These are phyloP conservation scores for Podaxis rugospora DNA, from an alignment of 768 basidiomycete species.

Conservation along the genomic window DNA sequence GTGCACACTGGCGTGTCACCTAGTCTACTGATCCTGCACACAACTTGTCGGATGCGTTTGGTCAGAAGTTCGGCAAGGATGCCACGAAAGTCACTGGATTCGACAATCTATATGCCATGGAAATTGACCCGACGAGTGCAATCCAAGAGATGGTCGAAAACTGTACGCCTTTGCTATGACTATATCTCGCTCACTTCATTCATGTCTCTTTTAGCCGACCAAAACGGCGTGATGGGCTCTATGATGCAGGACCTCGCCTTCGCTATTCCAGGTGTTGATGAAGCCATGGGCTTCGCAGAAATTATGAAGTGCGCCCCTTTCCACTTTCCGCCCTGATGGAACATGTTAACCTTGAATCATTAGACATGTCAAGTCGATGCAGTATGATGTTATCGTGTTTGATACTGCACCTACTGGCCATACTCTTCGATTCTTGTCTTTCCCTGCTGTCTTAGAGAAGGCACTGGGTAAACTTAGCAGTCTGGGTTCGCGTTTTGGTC, in stretches of 20 bases:
- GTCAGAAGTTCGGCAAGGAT: slow-evolving; percentile 98
- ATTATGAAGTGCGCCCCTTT: slow-evolving; percentile 87
- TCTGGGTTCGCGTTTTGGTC: slow-evolving; percentile 92
- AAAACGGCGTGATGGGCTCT: slow-evolving; percentile 92
- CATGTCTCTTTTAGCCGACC: slow-evolving; percentile 53
- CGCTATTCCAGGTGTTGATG: slow-evolving; percentile 98
- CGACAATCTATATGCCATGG: slow-evolving; percentile 96
- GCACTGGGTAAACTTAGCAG: slow-evolving; percentile 92
- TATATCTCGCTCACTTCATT: background rate
- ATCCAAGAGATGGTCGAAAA: slow-evolving; percentile 99
- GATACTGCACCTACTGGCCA: slow-evolving; percentile 99
- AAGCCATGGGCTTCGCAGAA: slow-evolving; percentile 99
- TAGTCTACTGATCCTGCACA: slow-evolving; percentile 99
- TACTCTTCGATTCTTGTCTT: slow-evolving; percentile 97
- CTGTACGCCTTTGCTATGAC: slow-evolving; percentile 45
- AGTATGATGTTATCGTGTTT: slow-evolving; percentile 99
- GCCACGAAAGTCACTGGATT: slow-evolving; percentile 98
- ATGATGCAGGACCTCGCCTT: slow-evolving; percentile 99
- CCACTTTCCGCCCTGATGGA: background rate
- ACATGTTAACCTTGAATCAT: slow-evolving; percentile 3
- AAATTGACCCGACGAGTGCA: slow-evolving; percentile 96
- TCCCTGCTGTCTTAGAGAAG: slow-evolving; percentile 96
- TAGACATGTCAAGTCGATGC: slow-evolving; percentile 99
- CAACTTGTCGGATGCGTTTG: slow-evolving; percentile 97
- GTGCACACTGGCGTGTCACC: background rate